phyloP scores from a whole-genome alignment of 768 basidiomycete genomes.

The Boletus huronensis region DNA sequence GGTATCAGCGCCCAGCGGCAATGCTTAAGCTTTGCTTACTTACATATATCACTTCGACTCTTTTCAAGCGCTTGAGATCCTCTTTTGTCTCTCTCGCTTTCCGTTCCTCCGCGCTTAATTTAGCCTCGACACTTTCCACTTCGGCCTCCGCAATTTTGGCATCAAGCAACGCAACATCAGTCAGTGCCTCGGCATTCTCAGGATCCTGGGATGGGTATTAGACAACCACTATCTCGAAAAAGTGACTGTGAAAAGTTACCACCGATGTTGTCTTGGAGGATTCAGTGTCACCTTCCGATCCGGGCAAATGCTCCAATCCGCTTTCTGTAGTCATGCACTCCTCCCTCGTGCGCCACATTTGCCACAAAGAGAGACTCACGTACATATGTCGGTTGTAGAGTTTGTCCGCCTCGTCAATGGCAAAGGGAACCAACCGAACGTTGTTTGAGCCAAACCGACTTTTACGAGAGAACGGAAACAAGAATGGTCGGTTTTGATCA shows the following conservation, averaged over 20 bases:
- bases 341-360: conserved; percentile 95
- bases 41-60: conserved; percentile 94
- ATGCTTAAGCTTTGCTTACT: conserved; percentile 27
- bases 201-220: conserved; percentile 42
- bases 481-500: conserved; percentile 88
- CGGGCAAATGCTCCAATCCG: conserved; percentile 79
- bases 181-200: conserved; percentile 60
- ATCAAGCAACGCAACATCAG: conserved; percentile 70
- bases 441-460: conserved; percentile 48
- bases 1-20: background rate
- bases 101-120: conserved; percentile 50
- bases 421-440: conserved; percentile 81
- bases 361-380: conserved; percentile 79
- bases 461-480: conserved; percentile 89
- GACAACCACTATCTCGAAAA: background rate
- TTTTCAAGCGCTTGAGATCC: conserved; percentile 81
- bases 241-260: conserved; percentile 27
- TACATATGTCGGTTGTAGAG: conserved; percentile 90
- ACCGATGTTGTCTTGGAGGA: conserved; percentile 46
- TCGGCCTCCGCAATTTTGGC: conserved; percentile 69
- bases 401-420: conserved; percentile 92
- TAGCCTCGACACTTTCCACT: conserved; percentile 46
- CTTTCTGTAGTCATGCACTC: conserved; percentile 94
- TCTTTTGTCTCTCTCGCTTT: conserved; percentile 66
- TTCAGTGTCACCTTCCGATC: conserved; percentile 55